These are phyloP conservation scores for Amanita thiersii DNA, from an alignment of 768 basidiomycete genomes.

Conservation along the genomic window DNA sequence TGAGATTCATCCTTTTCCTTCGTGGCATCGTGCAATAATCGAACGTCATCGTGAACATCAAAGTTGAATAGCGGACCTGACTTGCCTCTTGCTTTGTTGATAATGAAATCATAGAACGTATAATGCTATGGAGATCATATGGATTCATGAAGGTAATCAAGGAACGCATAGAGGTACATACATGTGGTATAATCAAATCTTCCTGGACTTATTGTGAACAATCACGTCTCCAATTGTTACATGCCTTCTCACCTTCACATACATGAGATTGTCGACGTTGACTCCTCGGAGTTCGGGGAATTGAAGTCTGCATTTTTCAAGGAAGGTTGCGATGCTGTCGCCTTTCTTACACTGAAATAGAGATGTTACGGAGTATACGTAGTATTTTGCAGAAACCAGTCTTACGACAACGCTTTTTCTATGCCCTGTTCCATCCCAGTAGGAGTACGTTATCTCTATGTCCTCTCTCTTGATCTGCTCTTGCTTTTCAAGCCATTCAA, in stretches of 20 bases:
- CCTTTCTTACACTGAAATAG: slow-evolving; percentile 87
- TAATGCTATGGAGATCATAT: slow-evolving; percentile 58
- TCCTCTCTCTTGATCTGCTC: slow-evolving; percentile 58
- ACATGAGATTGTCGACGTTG: slow-evolving; percentile 96
- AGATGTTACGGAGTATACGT: slow-evolving; percentile 1
- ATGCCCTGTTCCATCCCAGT: slow-evolving; percentile 98
- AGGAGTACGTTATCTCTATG: slow-evolving; percentile 93
- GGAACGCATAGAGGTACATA: slow-evolving; percentile 27
- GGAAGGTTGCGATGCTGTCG: slow-evolving; percentile 76
- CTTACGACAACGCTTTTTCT: slow-evolving; percentile 84
- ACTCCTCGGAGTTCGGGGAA: slow-evolving; percentile 88
- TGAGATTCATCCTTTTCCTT: slow-evolving; percentile 98
- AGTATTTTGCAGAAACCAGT: slow-evolving; percentile 12
- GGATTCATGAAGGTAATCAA: slow-evolving; percentile 6
- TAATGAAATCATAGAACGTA: slow-evolving; percentile 97
- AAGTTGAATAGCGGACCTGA: slow-evolving; percentile 98
- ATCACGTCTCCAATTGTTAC: slow-evolving; percentile 6
- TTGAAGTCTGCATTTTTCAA: slow-evolving; percentile 90
- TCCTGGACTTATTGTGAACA: slow-evolving; percentile 43
- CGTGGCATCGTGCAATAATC: slow-evolving; percentile 88
- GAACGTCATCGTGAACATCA: slow-evolving; percentile 98
- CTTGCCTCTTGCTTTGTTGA: slow-evolving; percentile 98
- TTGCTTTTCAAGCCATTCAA: slow-evolving; percentile 80
- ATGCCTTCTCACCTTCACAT: slow-evolving; percentile 67
- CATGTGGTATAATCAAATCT: slow-evolving; percentile 96